These are phyloP conservation scores for Colletotrichum salicis DNA, from an alignment of 2,329 filamentous ascomycete genomes.

Conservation along the genomic window DNA sequence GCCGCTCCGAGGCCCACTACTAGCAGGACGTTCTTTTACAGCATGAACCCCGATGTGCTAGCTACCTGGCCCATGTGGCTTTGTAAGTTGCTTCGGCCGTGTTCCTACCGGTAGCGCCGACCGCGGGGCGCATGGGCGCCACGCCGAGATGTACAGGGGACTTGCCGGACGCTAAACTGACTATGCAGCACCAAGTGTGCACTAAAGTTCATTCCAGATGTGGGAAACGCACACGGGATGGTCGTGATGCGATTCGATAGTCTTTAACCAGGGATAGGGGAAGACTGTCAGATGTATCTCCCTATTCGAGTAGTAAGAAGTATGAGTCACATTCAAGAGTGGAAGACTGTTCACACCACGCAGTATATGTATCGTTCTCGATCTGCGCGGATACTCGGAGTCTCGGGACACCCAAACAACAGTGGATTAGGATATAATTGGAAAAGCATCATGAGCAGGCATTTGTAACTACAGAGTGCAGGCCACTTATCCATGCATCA, in stretches of 20 bases:
- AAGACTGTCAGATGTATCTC: too few relatives aligned
- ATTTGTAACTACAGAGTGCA: neutral
- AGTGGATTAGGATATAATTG: too few relatives aligned
- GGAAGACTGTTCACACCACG: neutral
- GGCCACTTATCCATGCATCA: neutral
- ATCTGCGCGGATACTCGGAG: neutral
- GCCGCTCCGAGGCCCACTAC: neutral
- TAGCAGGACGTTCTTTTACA: neutral
- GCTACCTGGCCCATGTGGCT: neutral
- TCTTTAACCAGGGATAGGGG: neutral
- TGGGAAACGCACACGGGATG: neutral
- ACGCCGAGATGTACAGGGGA: neutral
- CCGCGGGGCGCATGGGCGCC: neutral
- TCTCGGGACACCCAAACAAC: too few relatives aligned
- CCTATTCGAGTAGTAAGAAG: neutral
- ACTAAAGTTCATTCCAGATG: neutral
- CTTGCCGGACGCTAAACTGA: conserved; percentile 3
- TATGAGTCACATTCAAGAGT: neutral
- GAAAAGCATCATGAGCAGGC: neutral
- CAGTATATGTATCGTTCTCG: too few relatives aligned
- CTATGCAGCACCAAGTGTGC: neutral
- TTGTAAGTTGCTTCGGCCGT: neutral
- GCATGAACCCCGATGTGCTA: too few relatives aligned
- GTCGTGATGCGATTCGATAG: neutral
- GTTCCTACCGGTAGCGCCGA: neutral